Evolutionary conservation across 2,329 filamentous ascomycete species (phyloP).

Genomic region (Orbilia brochopaga): DNA sequence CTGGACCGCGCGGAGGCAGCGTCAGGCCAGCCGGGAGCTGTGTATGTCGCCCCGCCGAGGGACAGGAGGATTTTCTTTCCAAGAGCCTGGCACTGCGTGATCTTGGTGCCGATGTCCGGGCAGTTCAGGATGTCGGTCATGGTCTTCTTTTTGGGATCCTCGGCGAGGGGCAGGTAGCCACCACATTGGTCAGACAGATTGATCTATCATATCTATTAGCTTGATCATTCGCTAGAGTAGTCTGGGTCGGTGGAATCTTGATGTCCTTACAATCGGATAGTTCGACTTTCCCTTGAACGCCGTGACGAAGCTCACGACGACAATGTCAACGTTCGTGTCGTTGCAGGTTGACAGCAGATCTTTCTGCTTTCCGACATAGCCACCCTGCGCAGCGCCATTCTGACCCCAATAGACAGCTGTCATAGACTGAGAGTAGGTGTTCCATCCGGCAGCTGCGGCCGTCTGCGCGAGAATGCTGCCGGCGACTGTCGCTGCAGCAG

Average conservation of each 20-base stretch:
- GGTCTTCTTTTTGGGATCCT: constrained; percentile 28
- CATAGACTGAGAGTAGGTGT: constrained; percentile 21
- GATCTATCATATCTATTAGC: constrained; percentile 14
- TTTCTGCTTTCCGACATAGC: background rate
- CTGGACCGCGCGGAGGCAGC: constrained; percentile 63
- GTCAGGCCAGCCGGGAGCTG: constrained; percentile 61
- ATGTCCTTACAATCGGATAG: constrained; percentile 25
- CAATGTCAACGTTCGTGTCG: constrained; percentile 32
- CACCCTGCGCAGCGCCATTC: constrained; percentile 18
- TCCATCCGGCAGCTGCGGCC: constrained; percentile 9
- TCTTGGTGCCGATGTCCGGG: constrained; percentile 42
- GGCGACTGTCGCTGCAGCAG: constrained; percentile 24
- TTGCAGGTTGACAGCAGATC: constrained; percentile 34
- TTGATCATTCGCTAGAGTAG: no score
- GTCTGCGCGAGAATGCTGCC: constrained; percentile 5
- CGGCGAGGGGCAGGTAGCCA: constrained; percentile 15
- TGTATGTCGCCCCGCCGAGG: constrained; percentile 73
- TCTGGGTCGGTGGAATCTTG: background rate
- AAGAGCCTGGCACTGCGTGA: constrained; percentile 65
- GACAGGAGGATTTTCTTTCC: constrained; percentile 76
- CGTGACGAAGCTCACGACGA: constrained; percentile 42
- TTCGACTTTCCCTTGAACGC: constrained; percentile 37
- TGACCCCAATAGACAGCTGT: constrained; percentile 48
- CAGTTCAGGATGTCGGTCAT: constrained; percentile 35
- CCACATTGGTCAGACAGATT: constrained; percentile 47